Base-by-base conservation (phyloP, 2,329 filamentous ascomycete genomes). In the Paraconiothyrium brasiliense region DNA sequence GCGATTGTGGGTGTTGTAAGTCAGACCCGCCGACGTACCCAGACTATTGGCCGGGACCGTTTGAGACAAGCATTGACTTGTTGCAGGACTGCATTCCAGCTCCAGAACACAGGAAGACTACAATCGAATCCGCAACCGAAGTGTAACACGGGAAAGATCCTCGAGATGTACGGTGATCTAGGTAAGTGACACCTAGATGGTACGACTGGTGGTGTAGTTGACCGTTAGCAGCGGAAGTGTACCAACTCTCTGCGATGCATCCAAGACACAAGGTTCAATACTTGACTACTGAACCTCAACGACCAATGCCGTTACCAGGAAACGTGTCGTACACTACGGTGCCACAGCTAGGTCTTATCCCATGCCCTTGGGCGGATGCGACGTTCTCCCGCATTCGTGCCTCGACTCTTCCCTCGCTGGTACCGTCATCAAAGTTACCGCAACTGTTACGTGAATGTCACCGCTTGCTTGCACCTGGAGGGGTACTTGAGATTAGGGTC, bases 1-100 rank as follows among this genome's bases (percentile, higher is more conserved):
- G 70, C 86, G 87, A 67, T 77, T 85, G 44, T 89, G 87, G 87
- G 84, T 92, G 79, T 79, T 89, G 37, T 55, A 34, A 55, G 52
- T 46, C 24, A n/a, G n/a, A 10, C 16, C 9, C 8, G 43, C n/a
- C 43, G 20, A 10, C 20, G 39, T 41, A 41, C 39, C 13, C 39
- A 46, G n/a, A 24, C 43, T 11, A 22, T 24, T 22, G 43, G 22
- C 27, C 20, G 4, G 2, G 4, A 22, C n/a, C 43, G 13, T 48
- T 11, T 24, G 52, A 55, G 37, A 55, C 24, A 34, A 2, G 39
- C 20, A 14, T 32, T 55, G n/a, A 55, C 52, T 22, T 13, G 5
- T 10, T 46, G 27, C 27, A 55, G 52, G 27, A 87, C 84, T 32
- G 83, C 83, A 1, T 76, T 91, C 56, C 82, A 75, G 52, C 67